These are phyloP conservation scores for Chenopodium album DNA, from an alignment of 148 eudicot species.

Conservation along the genomic window DNA sequence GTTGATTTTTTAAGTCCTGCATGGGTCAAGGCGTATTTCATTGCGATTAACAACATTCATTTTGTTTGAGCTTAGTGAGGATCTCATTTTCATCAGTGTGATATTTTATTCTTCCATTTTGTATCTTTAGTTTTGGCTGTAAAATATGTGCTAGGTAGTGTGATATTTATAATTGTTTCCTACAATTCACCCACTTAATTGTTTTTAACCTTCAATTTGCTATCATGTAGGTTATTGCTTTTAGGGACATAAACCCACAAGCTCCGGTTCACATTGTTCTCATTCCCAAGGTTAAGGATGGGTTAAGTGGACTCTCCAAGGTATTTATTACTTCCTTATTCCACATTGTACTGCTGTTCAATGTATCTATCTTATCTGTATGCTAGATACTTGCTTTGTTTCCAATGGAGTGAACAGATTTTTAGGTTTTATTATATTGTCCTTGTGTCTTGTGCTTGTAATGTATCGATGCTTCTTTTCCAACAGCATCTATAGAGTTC, in stretches of 20 bases:
- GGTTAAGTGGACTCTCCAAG: conserved; percentile 76
- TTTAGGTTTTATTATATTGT: neutral
- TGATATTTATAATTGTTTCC: neutral
- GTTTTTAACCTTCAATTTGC: conserved; percentile 8
- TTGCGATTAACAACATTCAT: neutral
- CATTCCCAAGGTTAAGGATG: conserved; percentile 85
- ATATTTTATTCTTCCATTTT: no score
- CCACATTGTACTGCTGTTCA: neutral
- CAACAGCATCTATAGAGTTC: neutral
- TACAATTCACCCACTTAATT: neutral
- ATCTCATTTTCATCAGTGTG: neutral
- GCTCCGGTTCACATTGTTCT: conserved; percentile 78
- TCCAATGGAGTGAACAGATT: neutral
- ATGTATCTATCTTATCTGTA: neutral
- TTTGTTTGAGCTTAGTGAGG: neutral
- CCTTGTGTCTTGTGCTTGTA: neutral
- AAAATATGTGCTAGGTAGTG: neutral
- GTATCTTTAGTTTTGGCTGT: neutral
- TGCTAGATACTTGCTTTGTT: neutral
- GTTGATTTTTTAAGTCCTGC: neutral
- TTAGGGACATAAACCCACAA: conserved; percentile 85
- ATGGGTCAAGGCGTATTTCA: neutral
- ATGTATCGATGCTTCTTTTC: neutral
- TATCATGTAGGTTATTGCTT: conserved; percentile 77
- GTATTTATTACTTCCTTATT: conserved; percentile 27